Evolutionary conservation across 2,329 filamentous ascomycete species (phyloP), one percentile per base, ranked within the genome.

Genomic region (Penicillium sp.): DNA sequence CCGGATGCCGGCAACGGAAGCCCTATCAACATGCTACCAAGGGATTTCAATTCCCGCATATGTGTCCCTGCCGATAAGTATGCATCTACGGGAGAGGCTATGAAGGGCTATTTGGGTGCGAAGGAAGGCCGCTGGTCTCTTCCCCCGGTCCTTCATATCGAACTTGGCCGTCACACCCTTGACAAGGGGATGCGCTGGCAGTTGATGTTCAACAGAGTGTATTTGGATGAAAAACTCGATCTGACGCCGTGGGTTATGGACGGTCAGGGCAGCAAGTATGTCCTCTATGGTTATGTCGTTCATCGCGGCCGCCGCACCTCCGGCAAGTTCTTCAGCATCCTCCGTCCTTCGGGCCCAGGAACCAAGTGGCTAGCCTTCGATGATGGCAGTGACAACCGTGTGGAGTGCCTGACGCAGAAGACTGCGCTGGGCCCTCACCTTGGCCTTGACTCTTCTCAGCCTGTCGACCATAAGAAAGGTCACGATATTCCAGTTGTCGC

Each of bases 361-460:
- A 67, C 70, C 6, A 72, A 69, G 30, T 82, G 78, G 78, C 73
- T 80, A 37, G 71, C 69, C 22, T 80, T 79, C 46, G 70, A 75
- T 20, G 73, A 76, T 45, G 70, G 68, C 37, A 70, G 72, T 18
- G 72, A 73, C 20, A 75, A 75, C 39, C 68, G 70, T 34, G 75
- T 81, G 20, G 70, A 69, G 35, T 75, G 75, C 30, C 57, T 79
- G 41, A 80, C 77, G 0, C 67, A 67, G 25, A 75, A 73, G 45
- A 71, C 75, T 41, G 76, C 75, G 11, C 54, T 76, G 15, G 65
- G 69, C 11, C 60, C 59, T 4, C 73, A 76, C 37, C 68, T 76
- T 46, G 75, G 75, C 9, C 48, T 66, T 14, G 57, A 64, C 28
- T 42, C 55, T 0, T 61, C 58, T 3, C 67, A 70, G 33, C 58